Evolutionary conservation across 2,329 filamentous ascomycete species (phyloP), one percentile per base, ranked within the genome.

Genomic region (Fusarium tupiense): DNA sequence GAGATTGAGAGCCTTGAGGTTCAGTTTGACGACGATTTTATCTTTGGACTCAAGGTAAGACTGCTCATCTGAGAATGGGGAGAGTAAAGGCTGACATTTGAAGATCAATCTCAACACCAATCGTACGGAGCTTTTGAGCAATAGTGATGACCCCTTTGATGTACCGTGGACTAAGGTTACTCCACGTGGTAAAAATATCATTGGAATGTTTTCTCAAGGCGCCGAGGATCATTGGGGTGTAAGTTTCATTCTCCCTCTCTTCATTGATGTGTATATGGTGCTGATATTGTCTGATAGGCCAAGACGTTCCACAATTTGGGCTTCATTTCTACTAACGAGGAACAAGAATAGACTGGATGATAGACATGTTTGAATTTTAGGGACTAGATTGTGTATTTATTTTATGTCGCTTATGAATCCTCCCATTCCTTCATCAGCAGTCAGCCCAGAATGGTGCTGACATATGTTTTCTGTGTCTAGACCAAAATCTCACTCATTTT

Each of bases 31-130:
- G 17, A 26, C 2, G 13, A 8, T 3, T 38, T 41, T 11, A 8
- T 75, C 11, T 6, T 49, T 19, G 74, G 62, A 17, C 33, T 74
- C 22, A 75, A 63, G 72, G 71, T 68, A 61, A 37, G 49, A 35
- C 4, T 8, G 3, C 12, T 31, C 12, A 35, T 24, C 13, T 20
- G 4, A 37, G 17, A 53, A 16, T 6, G 17, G n/a, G 3, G 12
- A 35, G 17, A 24, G 11, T 7, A 5, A 31, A 16, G 12, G 31
- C 49, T 53, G 11, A 52, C 12, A 24, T 16, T 20, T 16, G 0
- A 52, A 52, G 31, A 20, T 35, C 9, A 52, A 24, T 8, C 17
- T 20, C 1, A 52, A 35, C 9, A 35, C 31, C n/a, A 16, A 20
- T 8, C 49, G 49, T 16, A 35, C 31, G 3, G 31, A 35, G 12